phyloP scores from a whole-genome alignment of 768 basidiomycete genomes.

The Multifurca ochricompacta region DNA sequence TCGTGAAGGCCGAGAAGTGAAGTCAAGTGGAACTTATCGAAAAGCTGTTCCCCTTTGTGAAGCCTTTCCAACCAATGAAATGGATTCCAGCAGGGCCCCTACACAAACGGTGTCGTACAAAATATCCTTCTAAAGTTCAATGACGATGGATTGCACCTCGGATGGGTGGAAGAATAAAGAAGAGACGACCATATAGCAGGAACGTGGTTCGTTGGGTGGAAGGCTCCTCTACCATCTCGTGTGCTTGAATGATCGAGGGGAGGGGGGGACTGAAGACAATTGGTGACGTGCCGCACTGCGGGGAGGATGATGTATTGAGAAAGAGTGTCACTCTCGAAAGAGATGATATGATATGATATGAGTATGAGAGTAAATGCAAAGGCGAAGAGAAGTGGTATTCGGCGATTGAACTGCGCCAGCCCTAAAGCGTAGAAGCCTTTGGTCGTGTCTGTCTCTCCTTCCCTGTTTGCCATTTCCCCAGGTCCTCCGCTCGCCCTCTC shows the following conservation, averaged over 20 bases:
- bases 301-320: too few species aligned
- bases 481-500: conserved; percentile 1
- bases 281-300: not conserved
- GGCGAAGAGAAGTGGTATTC: not conserved
- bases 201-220: not conserved
- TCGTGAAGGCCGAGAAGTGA: not conserved
- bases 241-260: not conserved
- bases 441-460: conserved; percentile 7
- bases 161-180: not conserved
- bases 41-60: too few species aligned
- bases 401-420: conserved; percentile 20
- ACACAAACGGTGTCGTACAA: too few species aligned
- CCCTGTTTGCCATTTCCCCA: conserved; percentile 11
- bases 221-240: too few species aligned
- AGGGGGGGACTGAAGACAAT: not conserved
- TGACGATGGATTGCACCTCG: not conserved
- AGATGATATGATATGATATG: not conserved
- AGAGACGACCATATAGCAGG: not conserved
- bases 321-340: not conserved
- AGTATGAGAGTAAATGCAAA: not conserved
- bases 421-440: conserved; percentile 19
- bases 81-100: too few species aligned
- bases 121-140: too few species aligned
- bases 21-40: not conserved
- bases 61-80: too few species aligned